Evolutionary conservation across 2,329 filamentous ascomycete genomes (phyloP).

Genomic region (Phialophora tarda): DNA sequence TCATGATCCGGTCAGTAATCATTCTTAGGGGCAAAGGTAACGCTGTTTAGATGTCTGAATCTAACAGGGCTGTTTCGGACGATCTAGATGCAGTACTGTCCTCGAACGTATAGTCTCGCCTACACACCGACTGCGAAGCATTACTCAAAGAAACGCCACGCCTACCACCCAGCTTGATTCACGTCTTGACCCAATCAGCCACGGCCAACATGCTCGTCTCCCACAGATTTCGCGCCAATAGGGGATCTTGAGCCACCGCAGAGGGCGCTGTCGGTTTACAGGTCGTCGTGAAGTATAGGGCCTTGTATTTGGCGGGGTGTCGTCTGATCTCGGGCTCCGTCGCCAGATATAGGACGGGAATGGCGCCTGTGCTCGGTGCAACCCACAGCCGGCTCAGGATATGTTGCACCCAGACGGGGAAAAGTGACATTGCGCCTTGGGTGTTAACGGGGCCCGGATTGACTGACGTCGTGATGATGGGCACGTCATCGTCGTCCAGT

Average conservation of each 20-base stretch:
- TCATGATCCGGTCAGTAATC: too few species aligned
- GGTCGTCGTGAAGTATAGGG: not conserved
- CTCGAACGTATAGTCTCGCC: too few species aligned
- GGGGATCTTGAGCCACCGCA: not conserved
- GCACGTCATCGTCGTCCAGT: not conserved
- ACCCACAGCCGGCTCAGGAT: conserved; percentile 11
- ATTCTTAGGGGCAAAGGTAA: too few species aligned
- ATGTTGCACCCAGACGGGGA: conserved; percentile 9
- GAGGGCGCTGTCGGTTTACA: not conserved
- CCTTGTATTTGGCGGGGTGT: conserved; percentile 1
- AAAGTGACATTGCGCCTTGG: conserved; percentile 15
- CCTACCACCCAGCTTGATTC: too few species aligned
- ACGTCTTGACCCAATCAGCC: not conserved
- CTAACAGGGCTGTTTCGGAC: too few species aligned
- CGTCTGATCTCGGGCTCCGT: not conserved
- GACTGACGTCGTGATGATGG: conserved; percentile 1
- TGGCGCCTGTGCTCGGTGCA: not conserved
- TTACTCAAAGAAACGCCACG: too few species aligned
- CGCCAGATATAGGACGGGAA: not conserved
- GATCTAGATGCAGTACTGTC: too few species aligned
- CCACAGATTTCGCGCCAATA: not conserved
- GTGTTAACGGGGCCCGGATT: conserved; percentile 17
- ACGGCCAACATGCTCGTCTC: not conserved
- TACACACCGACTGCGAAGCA: too few species aligned
- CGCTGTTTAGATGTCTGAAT: too few species aligned